Evolutionary conservation across 108 stramenopile genomes (phyloP).

Genomic region (Hondaea fermentalgiana): DNA sequence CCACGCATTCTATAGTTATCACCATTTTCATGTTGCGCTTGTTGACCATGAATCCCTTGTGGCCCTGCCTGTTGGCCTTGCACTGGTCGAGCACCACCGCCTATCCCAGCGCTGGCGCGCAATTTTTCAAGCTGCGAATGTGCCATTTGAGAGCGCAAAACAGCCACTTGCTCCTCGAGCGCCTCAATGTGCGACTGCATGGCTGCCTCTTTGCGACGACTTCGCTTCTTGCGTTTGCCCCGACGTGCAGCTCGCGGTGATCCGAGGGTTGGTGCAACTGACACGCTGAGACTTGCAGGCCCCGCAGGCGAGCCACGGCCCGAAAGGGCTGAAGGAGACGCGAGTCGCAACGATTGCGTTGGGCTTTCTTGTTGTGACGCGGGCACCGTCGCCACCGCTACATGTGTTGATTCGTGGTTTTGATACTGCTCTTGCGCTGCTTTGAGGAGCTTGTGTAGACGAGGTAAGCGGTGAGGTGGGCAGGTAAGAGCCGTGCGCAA

Average conservation of each 20-base stretch:
- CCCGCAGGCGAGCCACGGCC: too few relatives aligned
- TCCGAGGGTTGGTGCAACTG: too few relatives aligned
- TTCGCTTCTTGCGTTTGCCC: slow-evolving; percentile 7
- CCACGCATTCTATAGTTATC: too few relatives aligned
- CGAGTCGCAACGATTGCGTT: too few relatives aligned
- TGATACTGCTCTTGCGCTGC: neutral
- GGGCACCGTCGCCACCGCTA: too few relatives aligned
- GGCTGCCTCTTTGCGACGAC: neutral
- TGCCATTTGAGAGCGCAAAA: neutral
- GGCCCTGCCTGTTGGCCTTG: too few relatives aligned
- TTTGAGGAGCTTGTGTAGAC: neutral
- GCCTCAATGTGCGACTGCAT: slow-evolving; percentile 11
- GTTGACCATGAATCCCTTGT: too few relatives aligned
- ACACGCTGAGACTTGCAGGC: too few relatives aligned
- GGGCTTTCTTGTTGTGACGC: too few relatives aligned
- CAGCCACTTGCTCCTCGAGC: neutral
- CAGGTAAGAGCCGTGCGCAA: neutral
- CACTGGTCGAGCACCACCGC: too few relatives aligned
- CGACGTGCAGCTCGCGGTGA: neutral
- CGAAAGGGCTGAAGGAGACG: too few relatives aligned
- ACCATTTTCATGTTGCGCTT: too few relatives aligned
- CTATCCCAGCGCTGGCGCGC: neutral
- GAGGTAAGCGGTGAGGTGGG: neutral
- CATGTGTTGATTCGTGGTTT: neutral
- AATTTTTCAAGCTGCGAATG: neutral